phyloP scores from a whole-genome alignment of 2,329 filamentous ascomycete species.

The Paracoccidioides lutzii region DNA sequence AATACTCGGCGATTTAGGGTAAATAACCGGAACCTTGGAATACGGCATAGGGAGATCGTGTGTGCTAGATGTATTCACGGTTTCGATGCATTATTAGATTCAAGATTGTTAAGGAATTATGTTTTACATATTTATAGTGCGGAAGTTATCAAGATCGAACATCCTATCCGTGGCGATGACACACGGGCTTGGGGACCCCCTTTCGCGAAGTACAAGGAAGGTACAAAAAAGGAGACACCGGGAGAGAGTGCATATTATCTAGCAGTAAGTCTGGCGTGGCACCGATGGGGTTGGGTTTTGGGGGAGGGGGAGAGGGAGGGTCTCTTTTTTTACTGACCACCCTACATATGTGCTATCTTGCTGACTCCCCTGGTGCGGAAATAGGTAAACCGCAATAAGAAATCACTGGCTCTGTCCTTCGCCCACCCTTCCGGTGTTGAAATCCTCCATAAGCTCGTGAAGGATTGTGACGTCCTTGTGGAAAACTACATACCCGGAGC shows the following conservation, averaged over 20 bases:
- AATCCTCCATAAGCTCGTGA: conserved; percentile 72
- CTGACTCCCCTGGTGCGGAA: neutral
- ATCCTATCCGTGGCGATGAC: conserved; percentile 81
- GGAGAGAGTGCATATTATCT: conserved; percentile 95
- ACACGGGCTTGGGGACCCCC: conserved; percentile 94
- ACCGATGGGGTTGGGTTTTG: neutral
- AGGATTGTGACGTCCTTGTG: conserved; percentile 80
- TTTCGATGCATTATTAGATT: conserved; percentile 4
- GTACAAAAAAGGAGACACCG: conserved; percentile 42
- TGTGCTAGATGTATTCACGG: neutral
- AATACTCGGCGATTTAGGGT: conserved; percentile 92
- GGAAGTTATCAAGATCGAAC: conserved; percentile 95
- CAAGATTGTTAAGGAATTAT: conserved; percentile 11
- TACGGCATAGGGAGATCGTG: neutral
- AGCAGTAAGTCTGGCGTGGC: conserved; percentile 43
- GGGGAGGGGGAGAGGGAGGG: too few species aligned
- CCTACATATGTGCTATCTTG: neutral
- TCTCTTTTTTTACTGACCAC: neutral
- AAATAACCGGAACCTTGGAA: conserved; percentile 23
- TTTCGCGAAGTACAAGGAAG: conserved; percentile 64
- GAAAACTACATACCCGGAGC: conserved; percentile 92
- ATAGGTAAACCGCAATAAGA: conserved; percentile 93
- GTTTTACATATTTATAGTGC: conserved; percentile 43
- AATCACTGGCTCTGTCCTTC: conserved; percentile 83
- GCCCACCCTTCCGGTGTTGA: conserved; percentile 70